Evolutionary conservation across 495 filamentous ascomycete species (phyloP), one percentile per base, ranked within the genome.

Genomic region (Tuber melanosporum): DNA sequence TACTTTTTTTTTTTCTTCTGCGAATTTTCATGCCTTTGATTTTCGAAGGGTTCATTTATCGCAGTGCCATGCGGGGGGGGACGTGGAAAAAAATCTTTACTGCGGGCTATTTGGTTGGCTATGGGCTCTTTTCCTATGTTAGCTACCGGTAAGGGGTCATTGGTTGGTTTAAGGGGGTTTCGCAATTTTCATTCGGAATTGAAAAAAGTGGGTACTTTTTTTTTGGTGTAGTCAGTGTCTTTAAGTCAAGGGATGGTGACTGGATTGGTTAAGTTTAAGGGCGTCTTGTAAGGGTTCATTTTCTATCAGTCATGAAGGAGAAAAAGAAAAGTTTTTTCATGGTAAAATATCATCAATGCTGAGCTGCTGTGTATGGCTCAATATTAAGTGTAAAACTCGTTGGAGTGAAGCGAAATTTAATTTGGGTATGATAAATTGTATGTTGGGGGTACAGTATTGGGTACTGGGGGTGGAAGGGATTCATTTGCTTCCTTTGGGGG

Each of bases 91-190:
- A 45, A 71, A 42, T 1, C 15, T 0, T 42, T 72, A 32, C 20
- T 72, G 39, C 10, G 41, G 5, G 12, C 17, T 44, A 49, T 57
- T 26, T 15, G 20, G n/a, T 26, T 15, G 20, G n/a, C 66, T 77
- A 70, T 74, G 43, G 26, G 41, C 39, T 73, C 36, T 75, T 71
- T 80, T 49, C 74, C 57, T 66, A 74, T 80, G 26, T 76, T 77
- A 71, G 39, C 39, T 41, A 41, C 39, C 39, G 73, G 66, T 41
- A 77, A 74, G 47, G 47, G 71, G 70, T 81, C 71, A 73, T 78
- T 66, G 76, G 71, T 78, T 70, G 71, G 46, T n/a, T 78, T 78
- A 70, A 80, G 39, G 41, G 71, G 22, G 71, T 72, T 72, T 32
- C 32, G 32, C 32, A 32, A 32, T 32, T 32, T 32, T 72, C 41